phyloP scores from a whole-genome alignment of 2,329 filamentous ascomycete genomes.

The Karstenula rhodostoma region DNA sequence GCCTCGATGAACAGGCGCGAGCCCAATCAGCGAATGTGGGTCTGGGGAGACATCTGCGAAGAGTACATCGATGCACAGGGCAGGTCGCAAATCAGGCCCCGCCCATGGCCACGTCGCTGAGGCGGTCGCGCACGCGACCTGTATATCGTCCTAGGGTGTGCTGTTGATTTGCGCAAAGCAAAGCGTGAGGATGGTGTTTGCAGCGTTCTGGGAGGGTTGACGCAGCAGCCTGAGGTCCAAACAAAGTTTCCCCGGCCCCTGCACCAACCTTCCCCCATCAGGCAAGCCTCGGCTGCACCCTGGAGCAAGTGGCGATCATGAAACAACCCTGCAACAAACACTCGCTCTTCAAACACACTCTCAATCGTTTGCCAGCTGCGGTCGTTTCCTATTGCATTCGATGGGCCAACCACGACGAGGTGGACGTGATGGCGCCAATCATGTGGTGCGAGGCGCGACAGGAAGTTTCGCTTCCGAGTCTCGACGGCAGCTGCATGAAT shows the following conservation, averaged over 20 bases:
- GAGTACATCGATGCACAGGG: neutral
- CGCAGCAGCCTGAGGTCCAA: constrained; percentile 1
- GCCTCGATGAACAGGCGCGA: neutral
- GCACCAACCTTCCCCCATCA: neutral
- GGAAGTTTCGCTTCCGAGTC: constrained; percentile 5
- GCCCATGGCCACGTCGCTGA: neutral
- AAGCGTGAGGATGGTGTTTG: neutral
- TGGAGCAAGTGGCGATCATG: neutral
- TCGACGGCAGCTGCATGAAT: neutral
- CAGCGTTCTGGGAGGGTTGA: neutral
- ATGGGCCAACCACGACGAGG: neutral
- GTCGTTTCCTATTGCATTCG: neutral
- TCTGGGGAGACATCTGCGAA: neutral
- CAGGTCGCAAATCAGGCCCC: neutral
- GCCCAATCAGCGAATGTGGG: neutral
- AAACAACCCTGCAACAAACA: constrained; percentile 9
- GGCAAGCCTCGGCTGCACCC: constrained; percentile 5
- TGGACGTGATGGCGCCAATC: neutral
- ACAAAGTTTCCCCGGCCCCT: constrained; percentile 11
- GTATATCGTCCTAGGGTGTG: neutral
- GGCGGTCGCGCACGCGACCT: neutral
- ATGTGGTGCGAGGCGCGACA: neutral
- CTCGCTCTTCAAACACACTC: neutral
- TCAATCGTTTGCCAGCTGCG: neutral
- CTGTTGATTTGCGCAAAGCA: neutral